phyloP scores from a whole-genome alignment of 306 rosid genomes.

The Corylus heterophylla region DNA sequence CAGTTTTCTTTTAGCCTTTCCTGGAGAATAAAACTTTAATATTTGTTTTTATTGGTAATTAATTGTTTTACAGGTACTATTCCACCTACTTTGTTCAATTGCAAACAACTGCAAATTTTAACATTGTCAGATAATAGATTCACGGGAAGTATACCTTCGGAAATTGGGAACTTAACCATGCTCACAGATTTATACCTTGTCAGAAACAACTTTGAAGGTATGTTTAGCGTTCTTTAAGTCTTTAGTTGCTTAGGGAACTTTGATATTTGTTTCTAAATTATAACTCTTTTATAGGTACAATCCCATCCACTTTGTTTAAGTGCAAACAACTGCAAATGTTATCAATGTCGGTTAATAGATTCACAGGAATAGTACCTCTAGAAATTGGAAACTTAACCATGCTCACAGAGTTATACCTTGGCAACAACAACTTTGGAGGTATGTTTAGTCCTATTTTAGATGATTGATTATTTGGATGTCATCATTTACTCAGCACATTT shows the following conservation, averaged over 20 bases:
- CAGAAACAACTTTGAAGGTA: too few species aligned
- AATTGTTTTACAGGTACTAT: background rate
- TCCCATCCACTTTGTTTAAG: background rate
- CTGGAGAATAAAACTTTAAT: too few species aligned
- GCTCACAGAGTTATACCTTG: background rate
- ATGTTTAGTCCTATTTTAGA: background rate
- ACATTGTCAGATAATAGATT: background rate
- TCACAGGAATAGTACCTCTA: background rate
- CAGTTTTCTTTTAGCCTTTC: too few species aligned
- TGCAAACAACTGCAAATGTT: background rate
- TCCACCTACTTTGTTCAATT: constrained; percentile 18
- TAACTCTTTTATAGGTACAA: too few species aligned
- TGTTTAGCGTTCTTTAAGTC: too few species aligned
- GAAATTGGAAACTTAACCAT: background rate
- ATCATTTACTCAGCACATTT: too few species aligned
- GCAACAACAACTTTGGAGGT: constrained; percentile 18
- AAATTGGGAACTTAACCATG: constrained; percentile 15
- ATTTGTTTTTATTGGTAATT: too few species aligned
- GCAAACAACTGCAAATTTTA: background rate
- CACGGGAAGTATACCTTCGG: constrained; percentile 11
- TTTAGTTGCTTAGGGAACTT: too few species aligned
- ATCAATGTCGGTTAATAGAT: background rate
- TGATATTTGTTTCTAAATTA: too few species aligned
- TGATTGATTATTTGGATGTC: background rate
- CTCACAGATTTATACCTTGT: too few species aligned